Conservation (phyloP, 768 basidiomycete species). For the Mycena floridula region DNA sequence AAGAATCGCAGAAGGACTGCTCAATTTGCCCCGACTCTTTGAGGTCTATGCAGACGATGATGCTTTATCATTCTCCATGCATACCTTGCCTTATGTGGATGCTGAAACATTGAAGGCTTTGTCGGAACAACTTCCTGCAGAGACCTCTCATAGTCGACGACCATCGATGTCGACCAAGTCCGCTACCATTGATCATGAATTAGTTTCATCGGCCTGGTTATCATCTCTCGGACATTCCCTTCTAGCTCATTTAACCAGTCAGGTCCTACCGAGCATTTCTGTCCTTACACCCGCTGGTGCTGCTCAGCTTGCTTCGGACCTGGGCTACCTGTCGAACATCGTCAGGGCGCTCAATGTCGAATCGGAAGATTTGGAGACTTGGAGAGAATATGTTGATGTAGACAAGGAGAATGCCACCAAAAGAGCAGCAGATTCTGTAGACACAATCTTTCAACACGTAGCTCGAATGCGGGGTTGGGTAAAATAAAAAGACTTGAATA, state of each 20-base stretch:
- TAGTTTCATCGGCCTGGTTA: slow-evolving; percentile 87
- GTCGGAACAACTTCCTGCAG: slow-evolving; percentile 16
- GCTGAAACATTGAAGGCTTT: slow-evolving; percentile 41
- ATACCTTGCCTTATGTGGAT: slow-evolving; percentile 71
- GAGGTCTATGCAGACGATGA: slow-evolving; percentile 94
- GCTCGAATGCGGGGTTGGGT: slow-evolving; percentile 32
- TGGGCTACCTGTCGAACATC: slow-evolving; percentile 88
- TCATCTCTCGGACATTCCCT: slow-evolving; percentile 82
- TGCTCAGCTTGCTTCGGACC: slow-evolving; percentile 79
- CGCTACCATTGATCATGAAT: slow-evolving; percentile 55
- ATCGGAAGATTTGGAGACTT: slow-evolving; percentile 68
- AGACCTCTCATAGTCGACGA: slow-evolving; percentile 33
- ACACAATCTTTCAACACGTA: slow-evolving; percentile 29
- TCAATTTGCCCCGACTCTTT: slow-evolving; percentile 89
- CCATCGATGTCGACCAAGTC: slow-evolving; percentile 26
- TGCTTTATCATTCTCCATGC: slow-evolving; percentile 81
- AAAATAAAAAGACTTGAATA: too few relatives aligned
- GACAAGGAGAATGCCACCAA: slow-evolving; percentile 44
- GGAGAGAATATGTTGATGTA: slow-evolving; percentile 68
- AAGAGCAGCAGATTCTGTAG: slow-evolving; percentile 20
- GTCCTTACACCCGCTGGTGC: slow-evolving; percentile 61
- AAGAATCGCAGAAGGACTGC: slow-evolving; percentile 85
- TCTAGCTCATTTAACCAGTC: slow-evolving; percentile 62
- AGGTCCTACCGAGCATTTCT: slow-evolving; percentile 67
- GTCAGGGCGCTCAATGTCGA: slow-evolving; percentile 89